Conservation (phyloP, 768 basidiomycete genomes). For the Pleurotus giganteus region DNA sequence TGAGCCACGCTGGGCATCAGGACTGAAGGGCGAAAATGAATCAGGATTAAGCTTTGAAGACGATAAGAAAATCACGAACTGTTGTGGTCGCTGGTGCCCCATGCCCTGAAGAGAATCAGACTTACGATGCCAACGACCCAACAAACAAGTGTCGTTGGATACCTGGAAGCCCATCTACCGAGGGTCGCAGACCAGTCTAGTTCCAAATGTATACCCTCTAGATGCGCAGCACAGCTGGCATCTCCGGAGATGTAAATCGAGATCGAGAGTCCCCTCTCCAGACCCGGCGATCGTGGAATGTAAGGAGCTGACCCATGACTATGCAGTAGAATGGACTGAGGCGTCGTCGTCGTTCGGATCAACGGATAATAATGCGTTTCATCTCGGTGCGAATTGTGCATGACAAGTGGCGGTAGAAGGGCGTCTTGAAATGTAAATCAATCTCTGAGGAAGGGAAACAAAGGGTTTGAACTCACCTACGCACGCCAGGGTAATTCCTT, state of each 20-base stretch:
- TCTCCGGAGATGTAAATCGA: conserved; percentile 57
- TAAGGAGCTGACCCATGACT: conserved; percentile 71
- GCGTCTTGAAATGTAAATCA: conserved; percentile 35
- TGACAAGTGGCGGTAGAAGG: conserved; percentile 62
- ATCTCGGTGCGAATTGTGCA: conserved; percentile 53
- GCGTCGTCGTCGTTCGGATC: conserved; percentile 18
- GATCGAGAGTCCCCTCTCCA: conserved; percentile 44
- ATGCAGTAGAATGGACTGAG: conserved; percentile 55
- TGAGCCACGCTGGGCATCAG: conserved; percentile 45
- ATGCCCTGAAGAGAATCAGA: conserved; percentile 53
- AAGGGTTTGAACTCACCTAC: conserved; percentile 23
- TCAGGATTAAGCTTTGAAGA: background rate
- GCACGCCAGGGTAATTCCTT: conserved; percentile 29
- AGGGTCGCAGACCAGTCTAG: conserved; percentile 73
- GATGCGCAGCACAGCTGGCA: conserved; percentile 40
- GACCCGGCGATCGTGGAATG: conserved; percentile 35
- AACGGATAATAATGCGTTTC: conserved; percentile 74
- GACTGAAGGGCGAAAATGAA: conserved; percentile 23
- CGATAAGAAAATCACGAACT: conserved; percentile 20
- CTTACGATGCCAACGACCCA: conserved; percentile 77
- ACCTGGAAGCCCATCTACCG: conserved; percentile 71
- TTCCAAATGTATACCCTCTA: conserved; percentile 43
- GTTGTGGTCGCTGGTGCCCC: conserved; percentile 33
- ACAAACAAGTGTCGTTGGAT: conserved; percentile 64
- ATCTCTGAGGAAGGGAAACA: conserved; percentile 1